Evolutionary conservation across 148 eudicot genomes (phyloP).

Genomic region (Chenopodium album): DNA sequence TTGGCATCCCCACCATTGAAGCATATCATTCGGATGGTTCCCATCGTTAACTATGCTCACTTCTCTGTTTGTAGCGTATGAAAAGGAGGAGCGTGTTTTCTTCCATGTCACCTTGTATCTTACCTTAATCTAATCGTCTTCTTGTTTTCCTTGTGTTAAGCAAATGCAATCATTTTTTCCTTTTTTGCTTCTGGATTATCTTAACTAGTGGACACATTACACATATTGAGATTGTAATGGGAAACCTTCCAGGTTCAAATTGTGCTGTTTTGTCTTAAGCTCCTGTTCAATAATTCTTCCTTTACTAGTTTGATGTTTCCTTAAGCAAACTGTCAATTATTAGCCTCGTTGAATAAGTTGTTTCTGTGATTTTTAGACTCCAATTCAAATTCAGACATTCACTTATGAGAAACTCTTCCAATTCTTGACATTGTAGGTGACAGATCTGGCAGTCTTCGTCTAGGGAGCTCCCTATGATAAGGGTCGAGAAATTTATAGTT

Average conservation of each 20-base stretch:
- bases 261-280: neutral
- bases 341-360: neutral
- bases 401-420: neutral
- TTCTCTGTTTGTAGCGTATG: neutral
- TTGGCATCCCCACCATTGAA: conserved; percentile 16
- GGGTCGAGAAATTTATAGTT: too few species aligned
- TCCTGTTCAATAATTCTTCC: neutral
- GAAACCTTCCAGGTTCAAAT: too few species aligned
- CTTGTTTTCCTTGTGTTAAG: neutral
- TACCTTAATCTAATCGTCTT: neutral
- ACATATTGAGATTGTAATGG: too few species aligned
- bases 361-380: neutral
- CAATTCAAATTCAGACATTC: neutral
- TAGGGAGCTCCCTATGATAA: neutral
- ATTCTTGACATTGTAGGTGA: neutral
- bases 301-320: neutral
- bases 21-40: conserved; percentile 12
- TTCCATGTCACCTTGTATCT: neutral
- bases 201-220: too few species aligned
- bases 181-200: neutral
- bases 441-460: neutral
- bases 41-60: neutral
- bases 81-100: too few species aligned
- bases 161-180: neutral
- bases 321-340: neutral